Evolutionary conservation across 306 rosid species (phyloP).

Genomic region (Lathyrus aphaca): DNA sequence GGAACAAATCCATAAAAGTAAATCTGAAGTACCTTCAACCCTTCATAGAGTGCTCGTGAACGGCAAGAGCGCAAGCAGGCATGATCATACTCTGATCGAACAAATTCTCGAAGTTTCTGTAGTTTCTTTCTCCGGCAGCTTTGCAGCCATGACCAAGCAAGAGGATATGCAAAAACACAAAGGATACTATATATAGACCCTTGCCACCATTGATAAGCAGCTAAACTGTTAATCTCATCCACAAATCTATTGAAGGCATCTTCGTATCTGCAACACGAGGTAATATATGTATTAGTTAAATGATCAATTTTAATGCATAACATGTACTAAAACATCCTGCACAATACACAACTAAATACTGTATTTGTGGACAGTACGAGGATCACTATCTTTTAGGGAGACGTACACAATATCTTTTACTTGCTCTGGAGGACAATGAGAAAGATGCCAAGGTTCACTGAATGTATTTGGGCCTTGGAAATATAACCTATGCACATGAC

Average conservation of each 20-base stretch:
- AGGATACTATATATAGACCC: slow-evolving; percentile 90
- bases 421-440: slow-evolving; percentile 94
- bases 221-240: slow-evolving; percentile 83
- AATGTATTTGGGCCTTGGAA: slow-evolving; percentile 99
- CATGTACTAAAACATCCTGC: slow-evolving; percentile 32
- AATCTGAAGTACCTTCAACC: slow-evolving; percentile 71
- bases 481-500: slow-evolving; percentile 92
- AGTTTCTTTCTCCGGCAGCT: slow-evolving; percentile 79
- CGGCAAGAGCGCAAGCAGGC: slow-evolving; percentile 94
- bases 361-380: slow-evolving; percentile 14
- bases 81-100: slow-evolving; percentile 96
- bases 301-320: slow-evolving; percentile 14
- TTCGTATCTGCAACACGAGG: slow-evolving; percentile 72
- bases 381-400: slow-evolving; percentile 43
- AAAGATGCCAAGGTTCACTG: slow-evolving; percentile 95
- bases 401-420: slow-evolving; percentile 93
- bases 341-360: slow-evolving; percentile 22
- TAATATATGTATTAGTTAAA: slow-evolving; percentile 29
- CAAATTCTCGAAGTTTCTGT: slow-evolving; percentile 88
- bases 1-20: slow-evolving; percentile 32
- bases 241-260: slow-evolving; percentile 94
- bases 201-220: slow-evolving; percentile 98
- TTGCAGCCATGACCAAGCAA: slow-evolving; percentile 97
- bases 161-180: slow-evolving; percentile 76
- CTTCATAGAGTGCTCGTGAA: slow-evolving; percentile 98